Percentiles rank a stretch among this genome's conserved stretches.
phyloP scores from a whole-genome alignment of 495 filamentous ascomycete genomes.

The Pyrenula aspistea region DNA sequence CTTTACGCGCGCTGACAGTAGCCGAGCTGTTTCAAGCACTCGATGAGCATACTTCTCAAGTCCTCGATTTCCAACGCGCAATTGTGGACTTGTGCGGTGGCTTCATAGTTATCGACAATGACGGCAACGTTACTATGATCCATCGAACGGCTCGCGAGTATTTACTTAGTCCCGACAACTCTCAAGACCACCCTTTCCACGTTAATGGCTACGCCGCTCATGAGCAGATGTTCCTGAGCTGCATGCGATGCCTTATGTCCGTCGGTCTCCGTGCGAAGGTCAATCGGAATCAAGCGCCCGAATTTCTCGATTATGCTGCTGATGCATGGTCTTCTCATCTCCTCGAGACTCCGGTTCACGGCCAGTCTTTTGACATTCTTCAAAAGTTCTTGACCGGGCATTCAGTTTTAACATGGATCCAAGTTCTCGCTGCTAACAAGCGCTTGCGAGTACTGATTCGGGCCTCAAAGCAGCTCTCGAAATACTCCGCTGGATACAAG shows the following conservation, averaged over 20 bases:
- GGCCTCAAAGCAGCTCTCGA: slow-evolving; percentile 5
- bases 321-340: slow-evolving; percentile 21
- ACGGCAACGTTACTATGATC: slow-evolving; percentile 19
- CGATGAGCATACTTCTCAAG: slow-evolving; percentile 4
- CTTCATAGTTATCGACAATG: slow-evolving; percentile 24
- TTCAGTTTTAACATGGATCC: slow-evolving; percentile 15
- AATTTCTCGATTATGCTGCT: slow-evolving; percentile 13
- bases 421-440: slow-evolving; percentile 4
- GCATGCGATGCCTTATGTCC: slow-evolving; percentile 11
- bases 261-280: slow-evolving; percentile 8
- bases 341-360: slow-evolving; percentile 3
- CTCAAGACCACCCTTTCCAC: slow-evolving; percentile 8
- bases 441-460: slow-evolving; percentile 6
- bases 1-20: slow-evolving; percentile 17
- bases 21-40: slow-evolving; percentile 18
- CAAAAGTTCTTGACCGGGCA: slow-evolving; percentile 7
- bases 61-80: slow-evolving; percentile 21
- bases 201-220: slow-evolving; percentile 5
- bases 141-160: slow-evolving; percentile 33
- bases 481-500: slow-evolving; percentile 1
- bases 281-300: slow-evolving; percentile 1
- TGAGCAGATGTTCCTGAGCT: slow-evolving; percentile 9
- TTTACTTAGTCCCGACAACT: slow-evolving; percentile 7
- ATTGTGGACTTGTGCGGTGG: slow-evolving; percentile 25
- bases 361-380: slow-evolving; percentile 1